Evolutionary conservation across 2,329 filamentous ascomycete genomes (phyloP).

Genomic region (Cercospora berteroae): DNA sequence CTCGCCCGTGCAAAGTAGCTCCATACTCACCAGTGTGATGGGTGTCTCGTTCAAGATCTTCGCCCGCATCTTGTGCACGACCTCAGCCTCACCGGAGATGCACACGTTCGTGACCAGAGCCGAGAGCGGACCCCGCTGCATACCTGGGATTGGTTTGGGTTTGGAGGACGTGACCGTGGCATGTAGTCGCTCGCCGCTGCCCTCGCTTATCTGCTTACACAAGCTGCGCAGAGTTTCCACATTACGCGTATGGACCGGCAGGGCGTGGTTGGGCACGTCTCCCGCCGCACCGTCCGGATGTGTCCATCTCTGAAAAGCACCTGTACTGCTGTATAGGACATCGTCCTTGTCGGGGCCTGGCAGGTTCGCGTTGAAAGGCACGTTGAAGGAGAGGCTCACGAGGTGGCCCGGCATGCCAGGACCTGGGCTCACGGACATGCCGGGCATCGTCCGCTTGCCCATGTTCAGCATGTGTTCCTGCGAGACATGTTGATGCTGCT

Average conservation of each 20-base stretch:
- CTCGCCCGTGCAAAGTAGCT: conserved; percentile 7
- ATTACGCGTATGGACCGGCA: conserved; percentile 89
- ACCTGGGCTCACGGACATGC: conserved; percentile 45
- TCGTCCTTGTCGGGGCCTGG: conserved; percentile 91
- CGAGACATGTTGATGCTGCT: conserved; percentile 17
- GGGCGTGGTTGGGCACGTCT: conserved; percentile 77
- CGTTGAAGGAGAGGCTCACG: conserved; percentile 94
- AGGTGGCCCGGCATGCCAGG: conserved; percentile 70
- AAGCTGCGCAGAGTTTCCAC: conserved; percentile 74
- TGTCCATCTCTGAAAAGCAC: conserved; percentile 87
- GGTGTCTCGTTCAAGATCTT: conserved; percentile 89
- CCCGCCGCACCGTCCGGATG: conserved; percentile 85
- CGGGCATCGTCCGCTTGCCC: conserved; percentile 56
- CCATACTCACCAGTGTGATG: conserved; percentile 75
- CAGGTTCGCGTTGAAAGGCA: conserved; percentile 90
- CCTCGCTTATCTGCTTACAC: conserved; percentile 76
- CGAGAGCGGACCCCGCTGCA: conserved; percentile 51
- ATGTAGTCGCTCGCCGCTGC: conserved; percentile 64
- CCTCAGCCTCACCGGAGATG: conserved; percentile 80
- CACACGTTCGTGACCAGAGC: conserved; percentile 75
- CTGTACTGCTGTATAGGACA: conserved; percentile 85
- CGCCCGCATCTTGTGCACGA: conserved; percentile 85
- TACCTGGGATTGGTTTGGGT: conserved; percentile 60
- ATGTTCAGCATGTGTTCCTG: conserved; percentile 20
- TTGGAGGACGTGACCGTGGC: conserved; percentile 81